phyloP scores from a whole-genome alignment of 2,329 filamentous ascomycete species.

The Colletotrichum sp. region DNA sequence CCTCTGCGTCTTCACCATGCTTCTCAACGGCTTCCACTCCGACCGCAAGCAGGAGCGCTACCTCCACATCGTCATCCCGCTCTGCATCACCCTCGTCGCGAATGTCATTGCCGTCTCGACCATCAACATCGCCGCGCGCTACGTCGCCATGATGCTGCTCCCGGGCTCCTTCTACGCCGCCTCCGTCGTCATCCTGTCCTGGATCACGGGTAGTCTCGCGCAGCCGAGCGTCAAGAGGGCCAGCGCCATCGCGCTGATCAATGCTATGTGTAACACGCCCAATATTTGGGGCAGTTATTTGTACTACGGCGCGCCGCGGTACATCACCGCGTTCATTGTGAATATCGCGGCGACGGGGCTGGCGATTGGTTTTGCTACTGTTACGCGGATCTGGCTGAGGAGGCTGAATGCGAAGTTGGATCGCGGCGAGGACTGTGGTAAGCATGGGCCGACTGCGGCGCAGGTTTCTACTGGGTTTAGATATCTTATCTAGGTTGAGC shows the following conservation, averaged over 20 bases:
- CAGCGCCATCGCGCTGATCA: constrained; percentile 31
- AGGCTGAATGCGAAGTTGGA: constrained; percentile 31
- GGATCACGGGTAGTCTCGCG: constrained; percentile 29
- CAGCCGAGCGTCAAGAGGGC: constrained; percentile 30
- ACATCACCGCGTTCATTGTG: constrained; percentile 30
- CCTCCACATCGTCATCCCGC: constrained; percentile 68
- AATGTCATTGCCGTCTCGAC: constrained; percentile 74
- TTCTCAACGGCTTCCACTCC: constrained; percentile 60
- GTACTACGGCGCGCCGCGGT: constrained; percentile 29
- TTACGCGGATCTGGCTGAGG: constrained; percentile 28
- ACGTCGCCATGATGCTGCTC: constrained; percentile 55
- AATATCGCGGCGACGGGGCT: constrained; percentile 29
- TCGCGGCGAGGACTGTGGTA: constrained; percentile 27
- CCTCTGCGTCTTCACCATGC: constrained; percentile 41
- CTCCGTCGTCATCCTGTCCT: constrained; percentile 30
- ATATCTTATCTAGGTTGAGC: constrained; percentile 23
- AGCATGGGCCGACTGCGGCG: constrained; percentile 29
- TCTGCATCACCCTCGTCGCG: constrained; percentile 64
- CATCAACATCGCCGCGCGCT: constrained; percentile 63
- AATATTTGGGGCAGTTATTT: constrained; percentile 33
- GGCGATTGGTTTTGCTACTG: constrained; percentile 30
- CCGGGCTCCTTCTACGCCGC: constrained; percentile 29
- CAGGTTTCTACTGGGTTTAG: constrained; percentile 31
- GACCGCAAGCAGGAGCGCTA: constrained; percentile 75
- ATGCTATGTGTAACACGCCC: constrained; percentile 31